Evolutionary conservation across 495 filamentous ascomycete genomes (phyloP), one percentile per base, ranked within the genome.

Genomic region (Letharia lupina): DNA sequence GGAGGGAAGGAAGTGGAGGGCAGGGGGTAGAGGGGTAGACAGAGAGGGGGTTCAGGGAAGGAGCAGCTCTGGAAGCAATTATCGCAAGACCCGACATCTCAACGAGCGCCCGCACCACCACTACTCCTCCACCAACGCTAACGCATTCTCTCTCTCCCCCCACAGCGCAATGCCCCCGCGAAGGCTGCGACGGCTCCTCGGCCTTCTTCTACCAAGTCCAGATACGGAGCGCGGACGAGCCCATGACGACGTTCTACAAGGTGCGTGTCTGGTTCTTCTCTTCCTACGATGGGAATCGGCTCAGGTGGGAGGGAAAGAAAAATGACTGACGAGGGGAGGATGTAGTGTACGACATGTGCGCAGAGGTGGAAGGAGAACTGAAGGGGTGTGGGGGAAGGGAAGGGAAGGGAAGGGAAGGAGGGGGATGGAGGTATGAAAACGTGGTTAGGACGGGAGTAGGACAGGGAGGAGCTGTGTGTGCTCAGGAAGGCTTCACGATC

Each of bases 151-250:
- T 8, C 33, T 37, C 54, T 31, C 68, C 4, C 23, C 68, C 4
- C 31, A 65, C 76, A 81, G 86, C 89, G 48, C 89, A 91, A 82
- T 98, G 94, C 75, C 82, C 87, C 15, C 82, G 82, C 59, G 85
- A 89, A 47, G 78, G 81, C 54, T 98, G 94, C 78, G 81, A 86
- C 66, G 88, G 89, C 41, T 78, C 82, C 60, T 83, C 89, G 77
- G 94, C 95, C 45, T 95, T 90, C 66, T 97, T 91, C 83, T 95
- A 91, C 78, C 89, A 93, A 83, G 86, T 97, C 71, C 94, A 98
- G 83, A 98, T 96, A 78, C 87, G 94, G 65, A 96, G 91, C 79
- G 94, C 95, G 50, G 94, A 98, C 78, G 94, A 98, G 82, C 94
- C 94, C 62, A 96, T 96, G 91, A 98, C 94, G 59, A 90, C 83